phyloP scores from a whole-genome alignment of 257 asterid species.

The Nicotiana tabacum region DNA sequence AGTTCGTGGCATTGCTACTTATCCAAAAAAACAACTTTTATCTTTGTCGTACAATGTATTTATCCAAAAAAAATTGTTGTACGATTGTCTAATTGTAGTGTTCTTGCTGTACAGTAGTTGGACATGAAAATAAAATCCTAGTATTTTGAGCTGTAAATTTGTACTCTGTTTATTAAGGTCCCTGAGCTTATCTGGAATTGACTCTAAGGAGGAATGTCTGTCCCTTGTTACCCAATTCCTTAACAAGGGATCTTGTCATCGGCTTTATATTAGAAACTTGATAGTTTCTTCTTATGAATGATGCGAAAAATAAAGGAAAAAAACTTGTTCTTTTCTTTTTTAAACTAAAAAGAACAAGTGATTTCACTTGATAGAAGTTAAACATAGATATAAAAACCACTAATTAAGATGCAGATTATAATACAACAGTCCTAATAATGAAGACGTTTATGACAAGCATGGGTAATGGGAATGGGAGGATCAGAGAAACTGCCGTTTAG shows the following conservation, averaged over 20 bases:
- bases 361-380: neutral
- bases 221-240: neutral
- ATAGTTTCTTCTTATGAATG: neutral
- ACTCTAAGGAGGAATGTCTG: neutral
- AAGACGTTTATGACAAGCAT: constrained; percentile 35
- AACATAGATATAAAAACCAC: neutral
- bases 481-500: constrained; percentile 47
- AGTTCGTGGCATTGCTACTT: neutral
- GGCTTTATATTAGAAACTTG: neutral
- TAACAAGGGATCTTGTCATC: neutral
- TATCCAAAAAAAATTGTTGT: neutral
- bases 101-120: neutral
- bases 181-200: neutral
- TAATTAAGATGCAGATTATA: neutral
- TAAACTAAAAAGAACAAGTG: neutral
- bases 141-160: neutral
- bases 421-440: neutral
- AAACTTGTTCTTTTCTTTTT: no score
- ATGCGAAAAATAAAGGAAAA: neutral
- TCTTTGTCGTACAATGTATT: neutral
- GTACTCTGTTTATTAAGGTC: neutral
- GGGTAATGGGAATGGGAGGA: constrained; percentile 37
- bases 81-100: neutral
- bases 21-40: neutral
- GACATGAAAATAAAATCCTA: neutral